These are phyloP conservation scores for Quercus lobata DNA, from an alignment of 331 rosid genomes.

Conservation along the genomic window DNA sequence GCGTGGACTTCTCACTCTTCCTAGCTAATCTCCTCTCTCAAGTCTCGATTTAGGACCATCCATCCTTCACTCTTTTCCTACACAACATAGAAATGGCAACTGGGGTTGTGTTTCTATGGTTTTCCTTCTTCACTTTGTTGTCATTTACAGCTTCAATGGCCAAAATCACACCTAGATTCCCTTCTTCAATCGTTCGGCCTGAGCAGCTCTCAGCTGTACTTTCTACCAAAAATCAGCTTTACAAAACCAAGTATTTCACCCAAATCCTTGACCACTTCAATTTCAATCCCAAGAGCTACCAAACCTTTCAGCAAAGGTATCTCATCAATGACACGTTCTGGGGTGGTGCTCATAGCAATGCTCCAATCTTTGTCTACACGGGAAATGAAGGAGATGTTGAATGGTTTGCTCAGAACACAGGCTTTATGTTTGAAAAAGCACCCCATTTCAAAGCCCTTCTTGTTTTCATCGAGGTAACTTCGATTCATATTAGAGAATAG, in stretches of 20 bases:
- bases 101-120: not conserved
- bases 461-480: conserved; percentile 74
- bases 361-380: conserved; percentile 88
- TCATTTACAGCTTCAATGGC: conserved; percentile 6
- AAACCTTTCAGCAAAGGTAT: conserved; percentile 76
- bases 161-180: conserved; percentile 33
- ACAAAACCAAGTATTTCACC: conserved; percentile 60
- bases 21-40: not conserved
- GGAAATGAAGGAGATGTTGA: conserved; percentile 87
- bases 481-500: not conserved
- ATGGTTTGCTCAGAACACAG: conserved; percentile 86
- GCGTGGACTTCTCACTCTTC: too few species aligned
- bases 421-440: conserved; percentile 64
- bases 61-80: too few species aligned
- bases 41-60: too few species aligned
- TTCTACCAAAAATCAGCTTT: conserved; percentile 26
- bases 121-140: conserved; percentile 12
- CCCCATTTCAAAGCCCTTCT: conserved; percentile 72
- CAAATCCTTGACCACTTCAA: conserved; percentile 89
- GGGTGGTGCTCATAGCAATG: conserved; percentile 70
- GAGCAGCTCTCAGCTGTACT: conserved; percentile 10
- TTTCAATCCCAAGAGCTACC: conserved; percentile 60
- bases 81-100: not conserved
- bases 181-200: conserved; percentile 34
- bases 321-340: conserved; percentile 67